Conservation (phyloP, 129 eudicot species). For the Daucus carota region DNA sequence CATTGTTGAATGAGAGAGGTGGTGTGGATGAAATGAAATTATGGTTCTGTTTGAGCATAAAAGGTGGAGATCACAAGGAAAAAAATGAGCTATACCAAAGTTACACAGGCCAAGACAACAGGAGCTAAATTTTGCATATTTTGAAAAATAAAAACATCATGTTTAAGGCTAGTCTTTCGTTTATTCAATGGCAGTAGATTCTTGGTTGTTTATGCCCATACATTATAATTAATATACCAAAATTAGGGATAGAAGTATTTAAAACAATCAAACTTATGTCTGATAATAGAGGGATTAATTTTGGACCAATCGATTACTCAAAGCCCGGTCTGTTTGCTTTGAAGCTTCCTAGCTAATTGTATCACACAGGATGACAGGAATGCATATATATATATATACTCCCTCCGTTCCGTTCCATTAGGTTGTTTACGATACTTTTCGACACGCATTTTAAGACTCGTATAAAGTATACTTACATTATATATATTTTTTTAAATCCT, state of each 20-base stretch:
- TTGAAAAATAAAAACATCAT: background rate
- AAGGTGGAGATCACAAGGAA: too few species aligned
- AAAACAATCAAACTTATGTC: background rate
- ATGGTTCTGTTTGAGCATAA: background rate
- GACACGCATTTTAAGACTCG: too few species aligned
- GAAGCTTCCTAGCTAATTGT: background rate
- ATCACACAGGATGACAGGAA: too few species aligned
- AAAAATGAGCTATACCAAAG: background rate
- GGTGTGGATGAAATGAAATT: background rate
- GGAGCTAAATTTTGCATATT: background rate
- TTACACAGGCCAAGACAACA: background rate
- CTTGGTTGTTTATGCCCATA: background rate
- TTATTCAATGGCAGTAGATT: constrained; percentile 1
- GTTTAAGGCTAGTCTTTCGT: constrained; percentile 5
- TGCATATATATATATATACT: too few species aligned
- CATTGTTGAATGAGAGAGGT: background rate
- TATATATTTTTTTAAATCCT: too few species aligned
- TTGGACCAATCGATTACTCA: background rate
- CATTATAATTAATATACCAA: background rate
- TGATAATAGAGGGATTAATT: background rate
- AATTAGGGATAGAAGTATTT: background rate
- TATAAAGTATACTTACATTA: too few species aligned
- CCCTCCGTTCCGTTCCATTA: too few species aligned
- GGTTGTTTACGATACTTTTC: too few species aligned
- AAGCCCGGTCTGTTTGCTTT: background rate